Conservation (phyloP, 352 stramenopile genomes). For the Phytophthora boehmeriae region DNA sequence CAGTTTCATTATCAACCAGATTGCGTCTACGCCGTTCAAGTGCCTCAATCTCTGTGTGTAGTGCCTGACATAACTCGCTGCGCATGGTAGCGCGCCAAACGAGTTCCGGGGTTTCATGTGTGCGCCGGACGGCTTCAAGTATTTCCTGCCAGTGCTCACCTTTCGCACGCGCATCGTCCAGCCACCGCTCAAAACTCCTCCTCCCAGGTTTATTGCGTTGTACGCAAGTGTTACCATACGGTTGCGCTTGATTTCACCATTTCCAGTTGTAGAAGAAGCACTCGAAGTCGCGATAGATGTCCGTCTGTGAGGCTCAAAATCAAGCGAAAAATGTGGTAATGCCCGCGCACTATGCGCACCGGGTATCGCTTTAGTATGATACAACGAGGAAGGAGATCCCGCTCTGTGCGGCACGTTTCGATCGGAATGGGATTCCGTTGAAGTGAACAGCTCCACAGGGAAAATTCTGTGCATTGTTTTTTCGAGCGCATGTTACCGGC, state of each 20-base stretch:
- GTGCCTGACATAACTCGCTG: constrained; percentile 56
- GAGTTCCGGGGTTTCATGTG: constrained; percentile 71
- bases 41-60: constrained; percentile 59
- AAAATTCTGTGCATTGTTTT: constrained; percentile 82
- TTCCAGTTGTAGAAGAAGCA: constrained; percentile 30
- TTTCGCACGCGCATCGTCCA: constrained; percentile 65
- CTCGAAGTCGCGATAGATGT: constrained; percentile 27
- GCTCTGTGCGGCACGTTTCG: constrained; percentile 66
- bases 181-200: constrained; percentile 66
- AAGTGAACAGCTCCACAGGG: constrained; percentile 82
- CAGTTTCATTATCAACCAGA: constrained; percentile 13
- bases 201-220: constrained; percentile 42
- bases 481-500: constrained; percentile 80
- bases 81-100: constrained; percentile 79
- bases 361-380: constrained; percentile 13
- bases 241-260: constrained; percentile 50
- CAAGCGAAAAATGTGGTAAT: constrained; percentile 70
- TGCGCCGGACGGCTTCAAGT: constrained; percentile 56
- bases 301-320: constrained; percentile 51
- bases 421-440: constrained; percentile 54
- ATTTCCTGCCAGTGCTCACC: constrained; percentile 80
- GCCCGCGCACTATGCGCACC: constrained; percentile 48
- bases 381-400: constrained; percentile 40
- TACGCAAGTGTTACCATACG: constrained; percentile 38
- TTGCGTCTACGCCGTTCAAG: constrained; percentile 35